phyloP scores from a whole-genome alignment of 805 yeast genomes.

The Candida quercuum region DNA sequence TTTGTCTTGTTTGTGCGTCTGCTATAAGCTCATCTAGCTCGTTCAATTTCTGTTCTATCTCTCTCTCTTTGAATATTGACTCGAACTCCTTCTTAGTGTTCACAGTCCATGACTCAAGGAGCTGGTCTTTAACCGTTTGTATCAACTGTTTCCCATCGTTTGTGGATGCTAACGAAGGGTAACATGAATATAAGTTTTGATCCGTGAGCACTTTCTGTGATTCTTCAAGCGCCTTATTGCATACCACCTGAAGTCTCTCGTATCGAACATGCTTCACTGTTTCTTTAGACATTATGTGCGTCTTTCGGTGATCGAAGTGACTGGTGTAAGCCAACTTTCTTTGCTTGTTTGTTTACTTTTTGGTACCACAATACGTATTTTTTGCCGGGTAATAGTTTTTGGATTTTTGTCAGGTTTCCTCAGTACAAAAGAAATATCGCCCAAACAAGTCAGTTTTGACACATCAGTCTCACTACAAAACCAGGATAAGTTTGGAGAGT shows the following conservation, averaged over 20 bases:
- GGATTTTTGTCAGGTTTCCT: too few relatives aligned
- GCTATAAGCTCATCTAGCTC: conserved; percentile 41
- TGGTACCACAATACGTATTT: neutral
- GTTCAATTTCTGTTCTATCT: conserved; percentile 34
- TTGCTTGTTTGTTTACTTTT: conserved; percentile 3
- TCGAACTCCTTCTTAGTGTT: conserved; percentile 43
- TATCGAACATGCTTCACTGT: conserved; percentile 30
- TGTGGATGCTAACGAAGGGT: conserved; percentile 40
- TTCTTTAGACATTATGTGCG: conserved; percentile 14
- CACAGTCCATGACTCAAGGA: conserved; percentile 40
- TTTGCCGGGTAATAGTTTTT: conserved; percentile 1
- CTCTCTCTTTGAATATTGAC: conserved; percentile 42
- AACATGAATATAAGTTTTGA: conserved; percentile 45
- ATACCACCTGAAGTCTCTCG: conserved; percentile 41
- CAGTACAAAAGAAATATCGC: too few relatives aligned
- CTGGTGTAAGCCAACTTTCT: neutral
- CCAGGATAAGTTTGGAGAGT: neutral
- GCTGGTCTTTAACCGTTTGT: conserved; percentile 40
- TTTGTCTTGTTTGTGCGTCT: conserved; percentile 24
- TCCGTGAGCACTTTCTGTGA: conserved; percentile 42
- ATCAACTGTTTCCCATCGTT: conserved; percentile 37
- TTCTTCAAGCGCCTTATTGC: conserved; percentile 46
- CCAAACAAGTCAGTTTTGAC: too few relatives aligned
- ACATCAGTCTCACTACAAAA: neutral
- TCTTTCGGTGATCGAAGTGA: conserved; percentile 1